Conservation (phyloP, 768 basidiomycete genomes). For the Russula sp. region DNA sequence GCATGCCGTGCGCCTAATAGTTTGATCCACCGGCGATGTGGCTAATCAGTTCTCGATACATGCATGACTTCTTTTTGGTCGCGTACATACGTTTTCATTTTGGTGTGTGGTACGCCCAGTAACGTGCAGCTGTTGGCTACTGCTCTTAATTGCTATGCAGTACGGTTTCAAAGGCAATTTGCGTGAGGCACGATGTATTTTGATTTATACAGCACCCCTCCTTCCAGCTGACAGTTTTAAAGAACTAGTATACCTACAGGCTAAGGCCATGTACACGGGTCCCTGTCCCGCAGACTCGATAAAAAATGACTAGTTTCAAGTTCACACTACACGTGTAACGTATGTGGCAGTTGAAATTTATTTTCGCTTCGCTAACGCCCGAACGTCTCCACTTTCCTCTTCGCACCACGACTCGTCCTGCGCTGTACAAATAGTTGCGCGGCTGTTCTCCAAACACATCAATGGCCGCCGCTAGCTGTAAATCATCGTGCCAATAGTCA, state of each 20-base stretch:
- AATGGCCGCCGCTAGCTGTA: neutral
- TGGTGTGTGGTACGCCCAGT: neutral
- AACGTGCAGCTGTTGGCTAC: neutral
- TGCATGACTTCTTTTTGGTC: neutral
- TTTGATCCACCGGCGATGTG: constrained; percentile 40
- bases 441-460: neutral
- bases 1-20: constrained; percentile 57
- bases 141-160: neutral
- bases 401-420: neutral
- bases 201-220: neutral
- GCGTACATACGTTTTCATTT: neutral
- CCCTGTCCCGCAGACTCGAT: neutral
- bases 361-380: neutral
- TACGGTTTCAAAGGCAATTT: neutral
- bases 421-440: neutral
- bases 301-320: neutral
- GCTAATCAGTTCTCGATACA: constrained; percentile 72
- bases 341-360: constrained; percentile 2
- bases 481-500: neutral
- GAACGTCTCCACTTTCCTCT: neutral
- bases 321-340: neutral
- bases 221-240: neutral
- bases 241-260: neutral
- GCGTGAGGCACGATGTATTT: neutral
- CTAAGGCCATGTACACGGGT: neutral